Evolutionary conservation across 2,329 filamentous ascomycete species (phyloP), one percentile per base, ranked within the genome.

Genomic region (Aspergillus pseudoterreus): DNA sequence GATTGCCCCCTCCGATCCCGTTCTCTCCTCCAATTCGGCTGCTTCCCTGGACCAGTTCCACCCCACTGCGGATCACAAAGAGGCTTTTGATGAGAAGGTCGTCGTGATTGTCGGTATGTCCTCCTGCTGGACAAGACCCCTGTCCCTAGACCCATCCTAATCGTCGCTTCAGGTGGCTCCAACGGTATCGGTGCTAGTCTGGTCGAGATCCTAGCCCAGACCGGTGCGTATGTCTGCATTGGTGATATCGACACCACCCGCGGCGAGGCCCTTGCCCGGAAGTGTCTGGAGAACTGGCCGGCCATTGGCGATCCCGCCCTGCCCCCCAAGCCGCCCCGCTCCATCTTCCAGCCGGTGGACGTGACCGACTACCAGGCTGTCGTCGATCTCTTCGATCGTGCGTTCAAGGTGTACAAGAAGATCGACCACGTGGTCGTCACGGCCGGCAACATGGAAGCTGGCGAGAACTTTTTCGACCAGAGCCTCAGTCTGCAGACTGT

Each of bases 371-470:
- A 81, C 57, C 57, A 68, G n/a, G 71, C 74, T 12, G 71, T 77
- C 24, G 61, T 79, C 27, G 64, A 65, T 3, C 64, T 81, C 4
- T 81, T 80, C 60, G 71, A 77, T 21, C 54, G 68, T 2, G 76
- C 78, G 0, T 71, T 72, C 39, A 62, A 71, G 6, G 69, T 65
- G n/a, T 75, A 76, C 51, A 74, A 75, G 3, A 66, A 65, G 5
- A 70, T 81, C 19, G 78, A 82, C 51, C 73, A 77, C 52, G 78
- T 77, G 4, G 69, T 79, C 17, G 73, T 73, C 4, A 75, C 71
- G 30, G 78, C 78, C 1, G 78, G 75, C 0, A 71, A 77, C 4
- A 66, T 68, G 14, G 78, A 79, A 52, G 67, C 69, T 5, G 67
- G 65, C 0, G 55, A 56, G 27, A 71, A 74, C 41, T 76, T 74